Evolutionary conservation across 306 rosid genomes (phyloP), one percentile per base, ranked within the genome.

Genomic region (Vigna mungo): DNA sequence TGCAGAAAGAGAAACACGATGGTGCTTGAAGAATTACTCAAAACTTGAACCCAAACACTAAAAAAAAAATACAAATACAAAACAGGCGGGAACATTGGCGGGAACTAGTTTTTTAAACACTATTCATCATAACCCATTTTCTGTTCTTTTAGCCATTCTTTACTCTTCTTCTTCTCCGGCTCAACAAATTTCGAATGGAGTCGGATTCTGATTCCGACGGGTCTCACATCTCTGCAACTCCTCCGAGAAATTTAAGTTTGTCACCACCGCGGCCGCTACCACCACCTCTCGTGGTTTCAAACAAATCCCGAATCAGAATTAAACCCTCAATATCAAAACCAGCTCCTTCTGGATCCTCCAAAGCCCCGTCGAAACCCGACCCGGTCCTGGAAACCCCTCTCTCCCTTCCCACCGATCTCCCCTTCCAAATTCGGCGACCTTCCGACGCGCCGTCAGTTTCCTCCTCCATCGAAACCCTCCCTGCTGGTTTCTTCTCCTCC

Each of bases 201-300:
- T 83, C 85, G 27, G 93, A 90, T 84, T 89, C 97, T 11, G 94
- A 86, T 65, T 90, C 97, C 16, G 95, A 90, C 43, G 95, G 85
- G 27, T 94, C 98, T 79, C 97, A 90, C 74, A 68, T 94, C 85
- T 94, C 97, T 27, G 77, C 95, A 63, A 94, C 98, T 78, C 97
- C 98, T 9, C 98, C 98, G 10, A 75, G 97, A 83, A 61, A 78
- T 27, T 43, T 77, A 70, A 77, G n/a, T 34, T 87, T 86, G 13
- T 78, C 88, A 30, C 60, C 82, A 0, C 77, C 68, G 37, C 36
- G 36, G 2, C 51, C 64, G 34, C 78, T 47, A 59, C 72, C 52
- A 23, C 82, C 83, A 30, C 66, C 65, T 16, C 64, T 72, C 30
- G 4, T 53, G 58, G 53, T 84, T 69, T 73, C 89, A 68, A 58